These are phyloP conservation scores for Fagopyrum esculentum DNA, from an alignment of 148 eudicot species.

Conservation along the genomic window DNA sequence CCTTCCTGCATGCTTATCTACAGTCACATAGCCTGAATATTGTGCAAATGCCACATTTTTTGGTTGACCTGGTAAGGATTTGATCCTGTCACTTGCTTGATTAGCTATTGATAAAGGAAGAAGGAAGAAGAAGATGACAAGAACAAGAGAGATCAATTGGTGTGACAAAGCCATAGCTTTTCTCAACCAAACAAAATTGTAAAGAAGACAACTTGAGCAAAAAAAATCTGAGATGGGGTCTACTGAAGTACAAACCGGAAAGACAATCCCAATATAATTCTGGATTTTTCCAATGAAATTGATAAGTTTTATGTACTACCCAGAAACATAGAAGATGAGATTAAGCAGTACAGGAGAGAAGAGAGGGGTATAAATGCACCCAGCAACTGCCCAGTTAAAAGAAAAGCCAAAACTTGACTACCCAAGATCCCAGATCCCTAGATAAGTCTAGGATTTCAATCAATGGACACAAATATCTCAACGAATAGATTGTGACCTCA, in stretches of 20 bases:
- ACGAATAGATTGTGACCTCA: slow-evolving; percentile 14
- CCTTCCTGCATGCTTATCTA: slow-evolving; percentile 58
- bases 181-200: slow-evolving; percentile 4
- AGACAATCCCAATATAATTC: slow-evolving; percentile 6
- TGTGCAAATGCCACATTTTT: slow-evolving; percentile 51
- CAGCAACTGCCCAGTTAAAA: background rate
- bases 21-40: slow-evolving; percentile 83
- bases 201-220: background rate
- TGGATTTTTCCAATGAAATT: slow-evolving; percentile 3
- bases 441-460: slow-evolving; percentile 21
- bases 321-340: slow-evolving; percentile 5
- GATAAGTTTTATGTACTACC: background rate
- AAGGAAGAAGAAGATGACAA: slow-evolving; percentile 20
- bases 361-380: slow-evolving; percentile 2
- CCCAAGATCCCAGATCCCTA: slow-evolving; percentile 26
- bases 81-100: slow-evolving; percentile 59
- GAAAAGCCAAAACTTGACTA: background rate
- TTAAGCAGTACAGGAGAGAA: slow-evolving; percentile 8
- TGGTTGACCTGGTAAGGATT: slow-evolving; percentile 83
- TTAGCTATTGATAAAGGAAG: slow-evolving; percentile 30
- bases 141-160: background rate
- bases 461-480: slow-evolving; percentile 14
- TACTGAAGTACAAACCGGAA: background rate
- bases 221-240: slow-evolving; percentile 10
- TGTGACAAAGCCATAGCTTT: background rate